phyloP scores from a whole-genome alignment of 2,329 filamentous ascomycete genomes.

The Coniochaeta hoffmannii region DNA sequence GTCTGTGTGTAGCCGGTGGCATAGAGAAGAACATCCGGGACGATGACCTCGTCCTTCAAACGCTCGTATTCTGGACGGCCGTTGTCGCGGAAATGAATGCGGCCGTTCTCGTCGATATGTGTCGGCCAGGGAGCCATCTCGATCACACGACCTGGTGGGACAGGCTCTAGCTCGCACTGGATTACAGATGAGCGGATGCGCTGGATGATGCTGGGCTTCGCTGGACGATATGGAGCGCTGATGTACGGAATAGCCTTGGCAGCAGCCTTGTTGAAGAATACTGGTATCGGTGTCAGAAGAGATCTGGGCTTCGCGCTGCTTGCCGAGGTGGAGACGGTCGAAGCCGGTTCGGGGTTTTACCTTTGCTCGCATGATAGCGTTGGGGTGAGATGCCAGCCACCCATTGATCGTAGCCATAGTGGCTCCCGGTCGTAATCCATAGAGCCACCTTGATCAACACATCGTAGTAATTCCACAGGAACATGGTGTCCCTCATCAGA shows the following conservation, averaged over 20 bases:
- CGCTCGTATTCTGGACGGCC: conserved; percentile 17
- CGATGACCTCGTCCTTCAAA: conserved; percentile 19
- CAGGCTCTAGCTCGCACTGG: conserved; percentile 22
- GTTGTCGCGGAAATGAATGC: conserved; percentile 26
- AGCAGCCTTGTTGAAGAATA: conserved; percentile 36
- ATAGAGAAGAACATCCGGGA: conserved; percentile 36
- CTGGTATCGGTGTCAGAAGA: conserved; percentile 13
- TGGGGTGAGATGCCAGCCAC: conserved; percentile 32
- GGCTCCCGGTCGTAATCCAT: conserved; percentile 34
- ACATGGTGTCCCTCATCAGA: conserved; percentile 29
- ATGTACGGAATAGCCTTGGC: conserved; percentile 35
- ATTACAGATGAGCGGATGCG: conserved; percentile 29
- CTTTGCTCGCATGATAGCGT: conserved; percentile 22
- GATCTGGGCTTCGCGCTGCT: not conserved
- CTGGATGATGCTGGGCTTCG: conserved; percentile 22
- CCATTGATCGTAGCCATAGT: conserved; percentile 39
- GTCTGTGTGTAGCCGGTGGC: conserved; percentile 37
- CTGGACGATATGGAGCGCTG: conserved; percentile 19
- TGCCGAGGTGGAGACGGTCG: not conserved
- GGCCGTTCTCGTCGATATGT: conserved; percentile 26
- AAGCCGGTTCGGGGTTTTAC: conserved; percentile 4
- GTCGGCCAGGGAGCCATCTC: conserved; percentile 36
- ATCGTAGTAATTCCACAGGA: conserved; percentile 39
- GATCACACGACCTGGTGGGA: conserved; percentile 30
- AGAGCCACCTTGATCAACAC: conserved; percentile 34